Percentiles rank a stretch among this genome's conserved stretches.
These are phyloP conservation scores for Eragrostis tef DNA, from an alignment of 202 grass and related monocot genomes.

Conservation along the genomic window DNA sequence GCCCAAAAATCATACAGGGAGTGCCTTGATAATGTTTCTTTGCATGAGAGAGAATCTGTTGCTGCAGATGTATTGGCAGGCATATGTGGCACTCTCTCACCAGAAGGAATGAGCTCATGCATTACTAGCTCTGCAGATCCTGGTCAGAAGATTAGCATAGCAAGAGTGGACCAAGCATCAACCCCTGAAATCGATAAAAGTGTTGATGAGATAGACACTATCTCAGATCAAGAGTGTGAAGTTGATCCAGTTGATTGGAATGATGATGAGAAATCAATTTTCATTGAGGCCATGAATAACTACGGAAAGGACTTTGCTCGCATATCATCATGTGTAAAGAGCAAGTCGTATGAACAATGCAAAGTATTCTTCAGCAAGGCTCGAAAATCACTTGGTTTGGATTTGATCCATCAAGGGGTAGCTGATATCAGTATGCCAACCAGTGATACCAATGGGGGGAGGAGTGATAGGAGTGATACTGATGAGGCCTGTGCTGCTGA, in stretches of 20 bases:
- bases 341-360: conserved; percentile 85
- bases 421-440: conserved; percentile 47
- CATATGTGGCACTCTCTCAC: conserved; percentile 71
- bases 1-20: conserved; percentile 50
- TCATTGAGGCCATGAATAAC: conserved; percentile 69
- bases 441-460: conserved; percentile 60
- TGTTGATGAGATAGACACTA: conserved; percentile 61
- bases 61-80: conserved; percentile 74
- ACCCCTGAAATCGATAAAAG: conserved; percentile 51
- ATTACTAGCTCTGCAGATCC: conserved; percentile 75
- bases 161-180: conserved; percentile 39
- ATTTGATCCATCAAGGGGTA: conserved; percentile 65
- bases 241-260: conserved; percentile 80
- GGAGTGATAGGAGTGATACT: conserved; percentile 67
- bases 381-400: conserved; percentile 81
- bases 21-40: conserved; percentile 42
- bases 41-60: conserved; percentile 73
- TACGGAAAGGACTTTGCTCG: conserved; percentile 83
- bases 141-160: conserved; percentile 55
- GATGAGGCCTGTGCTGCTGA: conserved; percentile 72
- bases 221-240: conserved; percentile 78
- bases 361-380: conserved; percentile 96
- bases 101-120: conserved; percentile 86
- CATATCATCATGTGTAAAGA: conserved; percentile 70
- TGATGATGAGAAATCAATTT: conserved; percentile 75